Base-by-base conservation (phyloP, 2,329 filamentous ascomycete species). In the Arthrobotrys iridis region DNA sequence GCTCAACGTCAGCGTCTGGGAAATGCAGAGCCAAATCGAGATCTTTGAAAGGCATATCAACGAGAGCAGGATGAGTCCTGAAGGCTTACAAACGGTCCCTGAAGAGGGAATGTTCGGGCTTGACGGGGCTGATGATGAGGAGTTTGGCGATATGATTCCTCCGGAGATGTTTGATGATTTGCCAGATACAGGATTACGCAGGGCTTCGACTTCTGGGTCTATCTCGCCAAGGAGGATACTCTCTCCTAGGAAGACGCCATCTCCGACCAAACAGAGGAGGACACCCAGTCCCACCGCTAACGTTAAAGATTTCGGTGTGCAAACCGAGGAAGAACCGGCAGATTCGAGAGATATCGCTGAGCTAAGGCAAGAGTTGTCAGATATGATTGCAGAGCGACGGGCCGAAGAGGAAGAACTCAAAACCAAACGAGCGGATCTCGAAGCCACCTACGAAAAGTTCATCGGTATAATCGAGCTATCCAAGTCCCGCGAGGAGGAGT, bases 1-100 rank as follows among this genome's bases (percentile, higher is more conserved):
- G 20, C 63, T 75, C n/a, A 75, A 75, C 40, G 71, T 75, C 41
- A 75, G 71, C 33, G 71, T 75, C 6, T 75, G 60, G 28, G 71
- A 75, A 24, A 75, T 75, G 71, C 71, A 75, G 22, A 48, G 35
- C 30, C 71, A 75, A 40, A 57, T 75, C 18, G 71, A 75, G 15
- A 75, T 75, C 7, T 75, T 75, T 18, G 71, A 75, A 37, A 26
- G 63, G 33, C 71, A 75, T 10, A 75, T 75, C 6, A 75, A 75
- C 30, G 71, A 75, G 30, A 63, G 55, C 30, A 41, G 71, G 58
- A 63, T 68, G 71, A 75, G 71, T 20, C 71, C 71, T 5, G 71
- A 68, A n/a, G 64, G 67, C 11, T 30, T 63, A n/a, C 45, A 72
- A 33, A 55, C 43, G 2, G 43, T 72, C 6, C 22, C 7, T 10